Conservation (phyloP, 108 stramenopile genomes). For the Cyclotella choctawhatcheeana region DNA sequence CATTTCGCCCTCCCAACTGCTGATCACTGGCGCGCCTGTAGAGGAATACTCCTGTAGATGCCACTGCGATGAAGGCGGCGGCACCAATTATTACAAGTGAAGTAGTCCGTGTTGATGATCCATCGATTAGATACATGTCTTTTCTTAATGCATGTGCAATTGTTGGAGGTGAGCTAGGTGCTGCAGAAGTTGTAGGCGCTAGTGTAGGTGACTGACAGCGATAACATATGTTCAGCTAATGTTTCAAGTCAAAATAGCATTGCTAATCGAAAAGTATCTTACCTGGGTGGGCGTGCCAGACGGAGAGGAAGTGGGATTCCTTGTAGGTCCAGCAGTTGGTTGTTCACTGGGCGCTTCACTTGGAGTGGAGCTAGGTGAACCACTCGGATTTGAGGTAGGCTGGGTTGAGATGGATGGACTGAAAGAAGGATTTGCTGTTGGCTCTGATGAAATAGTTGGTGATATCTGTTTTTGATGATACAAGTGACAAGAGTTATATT, state of each 20-base stretch:
- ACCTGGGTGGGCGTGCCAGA: background rate
- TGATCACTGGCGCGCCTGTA: constrained; percentile 14
- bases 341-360: background rate
- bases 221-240: background rate
- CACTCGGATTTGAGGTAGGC: background rate
- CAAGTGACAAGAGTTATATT: background rate
- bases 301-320: background rate
- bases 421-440: constrained; percentile 5
- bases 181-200: constrained; percentile 5
- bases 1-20: background rate
- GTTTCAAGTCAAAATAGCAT: background rate
- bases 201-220: constrained; percentile 1
- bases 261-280: background rate
- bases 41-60: constrained; percentile 28
- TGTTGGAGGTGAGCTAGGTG: constrained; percentile 19
- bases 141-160: background rate
- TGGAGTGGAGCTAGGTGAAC: background rate
- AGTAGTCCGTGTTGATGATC: constrained; percentile 11
- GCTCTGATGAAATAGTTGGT: constrained; percentile 4
- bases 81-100: constrained; percentile 38
- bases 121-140: constrained; percentile 21
- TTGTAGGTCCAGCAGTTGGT: constrained; percentile 3
- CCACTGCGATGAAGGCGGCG: constrained; percentile 23
- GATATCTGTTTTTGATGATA: constrained; percentile 8
- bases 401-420: constrained; percentile 6